A percentile compares a stretch with the other conserved stretches of the same genome.
These are phyloP conservation scores for Tetrahymena malaccensis DNA, from an alignment of 73 alveolate genomes.

Conservation along the genomic window DNA sequence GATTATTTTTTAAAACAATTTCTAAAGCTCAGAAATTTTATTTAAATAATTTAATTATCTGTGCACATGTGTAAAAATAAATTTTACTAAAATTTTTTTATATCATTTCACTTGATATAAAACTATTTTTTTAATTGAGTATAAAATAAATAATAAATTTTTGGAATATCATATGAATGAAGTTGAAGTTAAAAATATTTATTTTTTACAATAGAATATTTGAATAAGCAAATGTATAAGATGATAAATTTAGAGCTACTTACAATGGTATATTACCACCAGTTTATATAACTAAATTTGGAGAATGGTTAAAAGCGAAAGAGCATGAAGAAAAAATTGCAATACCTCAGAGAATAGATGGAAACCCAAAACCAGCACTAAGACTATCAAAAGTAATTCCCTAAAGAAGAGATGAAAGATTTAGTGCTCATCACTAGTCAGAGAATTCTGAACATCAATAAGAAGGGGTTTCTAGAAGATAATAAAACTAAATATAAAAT, in stretches of 20 bases:
- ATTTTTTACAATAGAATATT: background rate
- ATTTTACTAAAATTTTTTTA: too few relatives aligned
- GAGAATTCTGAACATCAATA: background rate
- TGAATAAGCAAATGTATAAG: background rate
- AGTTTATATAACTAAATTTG: constrained; percentile 24
- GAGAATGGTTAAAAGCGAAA: constrained; percentile 21
- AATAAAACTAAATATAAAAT: too few relatives aligned
- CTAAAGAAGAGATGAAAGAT: background rate
- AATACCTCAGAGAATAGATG: constrained; percentile 2
- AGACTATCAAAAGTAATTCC: background rate
- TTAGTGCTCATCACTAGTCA: background rate
- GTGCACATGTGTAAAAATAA: too few relatives aligned
- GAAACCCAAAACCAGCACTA: background rate
- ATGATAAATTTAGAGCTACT: constrained; percentile 14
- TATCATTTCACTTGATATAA: too few relatives aligned
- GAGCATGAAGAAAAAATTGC: background rate
- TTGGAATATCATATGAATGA: too few relatives aligned
- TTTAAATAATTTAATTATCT: too few relatives aligned
- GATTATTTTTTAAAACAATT: too few relatives aligned
- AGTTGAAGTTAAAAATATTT: too few relatives aligned
- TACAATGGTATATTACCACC: constrained; percentile 43
- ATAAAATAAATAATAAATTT: too few relatives aligned
- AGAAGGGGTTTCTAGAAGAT: background rate
- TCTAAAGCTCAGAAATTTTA: too few relatives aligned
- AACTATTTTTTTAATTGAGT: too few relatives aligned